phyloP scores from a whole-genome alignment of 1,284 basidiomycete species.

The Cerioporus squamosus region DNA sequence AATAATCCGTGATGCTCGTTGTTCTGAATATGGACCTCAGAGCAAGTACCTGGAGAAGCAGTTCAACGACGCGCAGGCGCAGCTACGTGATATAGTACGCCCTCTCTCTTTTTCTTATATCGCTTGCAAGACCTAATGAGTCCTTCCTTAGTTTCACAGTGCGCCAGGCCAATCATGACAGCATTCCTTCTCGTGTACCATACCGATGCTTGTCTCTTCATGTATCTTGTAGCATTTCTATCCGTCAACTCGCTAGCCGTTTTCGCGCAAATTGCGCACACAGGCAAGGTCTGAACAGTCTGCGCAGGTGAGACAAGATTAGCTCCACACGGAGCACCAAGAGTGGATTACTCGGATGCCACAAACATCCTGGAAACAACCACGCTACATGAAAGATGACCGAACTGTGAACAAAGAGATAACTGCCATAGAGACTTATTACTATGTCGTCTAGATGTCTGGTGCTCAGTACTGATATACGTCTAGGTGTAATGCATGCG shows the following conservation, averaged over 20 bases:
- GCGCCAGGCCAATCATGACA: slow-evolving; percentile 52
- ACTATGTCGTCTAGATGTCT: no score
- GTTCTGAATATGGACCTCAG: slow-evolving; percentile 41
- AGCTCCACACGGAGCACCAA: no score
- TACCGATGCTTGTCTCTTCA: background rate
- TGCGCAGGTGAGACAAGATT: no score
- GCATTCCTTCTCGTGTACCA: background rate
- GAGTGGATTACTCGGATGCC: no score
- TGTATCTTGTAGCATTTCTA: background rate
- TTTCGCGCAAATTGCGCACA: background rate
- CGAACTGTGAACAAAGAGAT: no score
- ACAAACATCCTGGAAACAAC: no score
- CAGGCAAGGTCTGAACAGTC: background rate
- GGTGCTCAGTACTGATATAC: no score
- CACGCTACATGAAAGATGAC: no score
- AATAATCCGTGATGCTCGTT: background rate
- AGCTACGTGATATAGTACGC: slow-evolving; percentile 86
- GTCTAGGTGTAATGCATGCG: background rate
- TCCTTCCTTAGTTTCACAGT: slow-evolving; percentile 57
- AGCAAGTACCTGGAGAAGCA: slow-evolving; percentile 91
- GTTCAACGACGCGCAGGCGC: slow-evolving; percentile 85
- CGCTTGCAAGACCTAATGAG: background rate
- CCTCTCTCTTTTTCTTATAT: background rate
- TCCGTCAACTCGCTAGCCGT: background rate
- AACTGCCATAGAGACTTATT: no score